These are phyloP conservation scores for Backusella australiensis DNA, from an alignment of 192 early-diverging fungal species.

Conservation along the genomic window DNA sequence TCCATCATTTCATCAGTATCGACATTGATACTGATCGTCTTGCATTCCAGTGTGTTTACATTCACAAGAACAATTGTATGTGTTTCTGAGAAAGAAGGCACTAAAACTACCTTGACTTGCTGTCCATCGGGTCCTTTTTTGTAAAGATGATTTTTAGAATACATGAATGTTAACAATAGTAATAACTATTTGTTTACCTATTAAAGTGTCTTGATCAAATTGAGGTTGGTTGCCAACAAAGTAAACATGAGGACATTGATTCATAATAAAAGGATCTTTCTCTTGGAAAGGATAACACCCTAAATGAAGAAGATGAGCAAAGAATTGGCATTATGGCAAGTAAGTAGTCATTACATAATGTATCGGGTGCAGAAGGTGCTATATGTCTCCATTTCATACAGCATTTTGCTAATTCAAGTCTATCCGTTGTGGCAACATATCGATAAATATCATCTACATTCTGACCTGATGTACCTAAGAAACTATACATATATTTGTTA, in stretches of 20 bases:
- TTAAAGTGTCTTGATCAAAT: slow-evolving; percentile 57
- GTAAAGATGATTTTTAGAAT: no score
- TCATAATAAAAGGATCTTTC: slow-evolving; percentile 85
- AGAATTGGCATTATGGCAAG: background rate
- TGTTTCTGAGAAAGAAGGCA: slow-evolving; percentile 75
- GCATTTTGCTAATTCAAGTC: slow-evolving; percentile 68
- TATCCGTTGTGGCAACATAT: slow-evolving; percentile 56
- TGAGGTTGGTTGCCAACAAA: slow-evolving; percentile 84
- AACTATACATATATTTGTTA: slow-evolving; percentile 31
- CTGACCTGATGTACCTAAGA: slow-evolving; percentile 86
- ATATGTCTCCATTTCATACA: slow-evolving; percentile 85
- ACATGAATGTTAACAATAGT: no score
- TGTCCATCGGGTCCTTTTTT: slow-evolving; percentile 50
- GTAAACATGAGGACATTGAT: slow-evolving; percentile 77
- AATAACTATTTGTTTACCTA: slow-evolving; percentile 36
- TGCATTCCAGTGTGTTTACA: slow-evolving; percentile 63
- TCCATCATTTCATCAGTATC: background rate
- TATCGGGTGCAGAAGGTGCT: slow-evolving; percentile 93
- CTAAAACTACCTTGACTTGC: slow-evolving; percentile 63
- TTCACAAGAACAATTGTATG: slow-evolving; percentile 78
- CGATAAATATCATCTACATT: slow-evolving; percentile 82
- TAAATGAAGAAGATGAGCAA: slow-evolving; percentile 18
- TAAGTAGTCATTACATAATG: slow-evolving; percentile 64
- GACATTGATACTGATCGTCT: slow-evolving; percentile 33
- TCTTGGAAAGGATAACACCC: slow-evolving; percentile 92